phyloP scores from a whole-genome alignment of 805 yeast genomes.

The Blastobotrys peoriensis region DNA sequence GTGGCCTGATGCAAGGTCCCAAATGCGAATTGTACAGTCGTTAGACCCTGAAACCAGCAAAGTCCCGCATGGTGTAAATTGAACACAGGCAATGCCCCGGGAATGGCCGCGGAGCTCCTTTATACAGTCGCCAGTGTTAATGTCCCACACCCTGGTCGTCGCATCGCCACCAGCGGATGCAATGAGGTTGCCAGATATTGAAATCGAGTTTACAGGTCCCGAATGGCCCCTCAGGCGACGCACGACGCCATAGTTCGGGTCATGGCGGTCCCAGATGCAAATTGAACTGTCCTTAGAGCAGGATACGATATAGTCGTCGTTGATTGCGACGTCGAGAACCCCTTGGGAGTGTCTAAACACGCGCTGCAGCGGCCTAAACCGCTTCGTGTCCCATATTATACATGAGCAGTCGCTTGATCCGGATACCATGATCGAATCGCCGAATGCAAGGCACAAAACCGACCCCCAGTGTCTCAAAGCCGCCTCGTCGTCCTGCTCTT shows the following conservation, averaged over 20 bases:
- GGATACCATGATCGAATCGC: conserved; percentile 26
- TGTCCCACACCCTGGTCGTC: conserved; percentile 77
- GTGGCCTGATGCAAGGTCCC: conserved; percentile 73
- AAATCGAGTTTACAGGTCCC: conserved; percentile 35
- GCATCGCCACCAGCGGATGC: conserved; percentile 55
- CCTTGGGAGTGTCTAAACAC: conserved; percentile 23
- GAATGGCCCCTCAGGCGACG: conserved; percentile 25
- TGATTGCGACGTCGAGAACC: conserved; percentile 27
- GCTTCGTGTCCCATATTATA: conserved; percentile 28
- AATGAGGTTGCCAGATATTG: conserved; percentile 21
- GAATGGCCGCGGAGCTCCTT: conserved; percentile 71
- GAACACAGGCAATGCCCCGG: conserved; percentile 80
- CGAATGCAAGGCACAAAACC: conserved; percentile 28
- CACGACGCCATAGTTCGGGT: conserved; percentile 15
- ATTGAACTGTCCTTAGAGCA: conserved; percentile 33
- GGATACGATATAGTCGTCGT: conserved; percentile 25
- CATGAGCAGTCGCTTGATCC: conserved; percentile 32
- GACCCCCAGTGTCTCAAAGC: conserved; percentile 27
- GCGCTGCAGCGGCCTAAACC: conserved; percentile 20
- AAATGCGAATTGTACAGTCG: conserved; percentile 78
- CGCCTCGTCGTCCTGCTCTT: neutral
- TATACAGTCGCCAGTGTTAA: conserved; percentile 59
- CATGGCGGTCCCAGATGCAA: conserved; percentile 26
- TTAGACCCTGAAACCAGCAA: conserved; percentile 79
- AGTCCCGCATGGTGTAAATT: conserved; percentile 62